Base-by-base conservation (phyloP, 129 eudicot genomes). In the Kitagawia praeruptora region DNA sequence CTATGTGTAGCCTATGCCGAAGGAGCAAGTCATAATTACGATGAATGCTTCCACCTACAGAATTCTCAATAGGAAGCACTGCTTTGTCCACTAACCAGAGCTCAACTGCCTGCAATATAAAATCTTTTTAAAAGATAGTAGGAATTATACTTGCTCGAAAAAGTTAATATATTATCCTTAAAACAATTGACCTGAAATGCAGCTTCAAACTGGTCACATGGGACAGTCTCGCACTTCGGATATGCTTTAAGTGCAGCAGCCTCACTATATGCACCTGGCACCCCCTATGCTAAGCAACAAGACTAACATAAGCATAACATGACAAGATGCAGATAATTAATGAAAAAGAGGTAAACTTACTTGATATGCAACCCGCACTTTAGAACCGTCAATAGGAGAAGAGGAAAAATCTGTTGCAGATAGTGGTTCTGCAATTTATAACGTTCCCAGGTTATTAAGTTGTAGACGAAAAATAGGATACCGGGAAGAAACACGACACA, bases 1-100 rank as follows among this genome's bases (percentile, higher is more conserved):
- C 98, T 77, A 95, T 95, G 75, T 95, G 98, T 76, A 95, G 87
- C 71, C 96, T 90, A 82, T 95, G 98, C 44, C 92, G 89, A 56
- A 95, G 94, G 78, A 95, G 96, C 83, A 92, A 84, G 80, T 92
- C 98, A 75, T 92, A 92, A 86, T 92, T 95, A 9, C 97, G 85
- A 80, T 92, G 97, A 67, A 95, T 90, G 82, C 97, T 95, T 81
- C 98, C 98, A 31, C 92, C 98, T 25, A 95, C 92, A 61, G 98
- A 88, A 70, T 92, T 92, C 85, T 95, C 98, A 12, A 95, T 95
- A 6, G 98, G 97, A 45, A 95, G 92, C 28, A 95, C 97, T 19
- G 97, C 98, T 84, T 89, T 95, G 79, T 95, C 98, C 78, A 91
- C 97, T 80, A 95, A 70, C 97, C 96, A 95, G 81, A 95, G 79